Percentiles rank a stretch among this genome's conserved stretches.
Conservation (phyloP, 306 rosid species). For the Phaseolus lunatus region DNA sequence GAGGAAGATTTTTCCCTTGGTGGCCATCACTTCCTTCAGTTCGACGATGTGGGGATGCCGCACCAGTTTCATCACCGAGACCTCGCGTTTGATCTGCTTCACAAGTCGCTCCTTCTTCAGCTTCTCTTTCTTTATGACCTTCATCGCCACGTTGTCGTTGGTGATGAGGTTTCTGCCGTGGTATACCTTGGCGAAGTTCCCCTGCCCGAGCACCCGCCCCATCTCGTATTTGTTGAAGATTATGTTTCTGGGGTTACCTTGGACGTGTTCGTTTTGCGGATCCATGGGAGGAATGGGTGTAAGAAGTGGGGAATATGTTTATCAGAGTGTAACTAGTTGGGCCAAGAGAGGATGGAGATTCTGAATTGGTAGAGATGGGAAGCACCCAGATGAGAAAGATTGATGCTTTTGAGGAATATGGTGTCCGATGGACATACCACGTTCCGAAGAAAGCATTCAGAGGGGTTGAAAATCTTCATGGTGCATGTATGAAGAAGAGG, state of each 20-base stretch:
- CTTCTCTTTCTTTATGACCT: slow-evolving; percentile 69
- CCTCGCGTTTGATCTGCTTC: slow-evolving; percentile 80
- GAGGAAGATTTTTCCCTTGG: slow-evolving; percentile 68
- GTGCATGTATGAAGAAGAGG: slow-evolving; percentile 37
- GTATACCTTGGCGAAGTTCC: slow-evolving; percentile 82
- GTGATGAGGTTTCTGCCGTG: slow-evolving; percentile 56
- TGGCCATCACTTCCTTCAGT: slow-evolving; percentile 91
- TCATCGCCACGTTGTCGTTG: slow-evolving; percentile 76
- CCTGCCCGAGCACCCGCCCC: slow-evolving; percentile 78
- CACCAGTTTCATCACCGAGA: slow-evolving; percentile 75
- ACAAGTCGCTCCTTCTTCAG: slow-evolving; percentile 69
- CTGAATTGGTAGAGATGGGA: slow-evolving; percentile 30
- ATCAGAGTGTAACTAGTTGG: neutral
- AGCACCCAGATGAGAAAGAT: slow-evolving; percentile 40
- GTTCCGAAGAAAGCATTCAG: slow-evolving; percentile 36
- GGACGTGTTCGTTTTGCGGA: neutral
- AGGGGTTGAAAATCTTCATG: slow-evolving; percentile 44
- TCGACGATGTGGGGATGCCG: slow-evolving; percentile 77
- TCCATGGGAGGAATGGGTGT: slow-evolving; percentile 33
- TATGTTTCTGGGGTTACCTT: slow-evolving; percentile 41
- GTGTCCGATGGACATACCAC: slow-evolving; percentile 45
- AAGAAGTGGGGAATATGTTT: neutral
- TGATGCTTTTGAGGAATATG: slow-evolving; percentile 40
- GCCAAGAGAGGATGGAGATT: slow-evolving; percentile 22
- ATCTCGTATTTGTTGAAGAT: slow-evolving; percentile 77